phyloP scores from a whole-genome alignment of 106 monocot species.

The Dendrobium nobile region DNA sequence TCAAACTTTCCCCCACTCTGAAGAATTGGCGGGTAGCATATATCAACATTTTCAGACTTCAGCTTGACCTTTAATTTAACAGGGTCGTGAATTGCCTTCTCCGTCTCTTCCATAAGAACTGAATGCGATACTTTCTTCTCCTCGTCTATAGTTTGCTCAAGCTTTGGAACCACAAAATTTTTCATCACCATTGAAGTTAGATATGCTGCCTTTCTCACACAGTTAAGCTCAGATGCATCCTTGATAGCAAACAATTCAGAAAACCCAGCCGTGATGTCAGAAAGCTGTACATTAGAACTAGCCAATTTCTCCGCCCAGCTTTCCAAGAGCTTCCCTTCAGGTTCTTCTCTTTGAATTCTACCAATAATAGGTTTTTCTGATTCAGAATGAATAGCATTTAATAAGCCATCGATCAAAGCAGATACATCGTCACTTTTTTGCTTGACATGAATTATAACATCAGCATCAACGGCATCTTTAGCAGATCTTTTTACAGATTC shows the following conservation, averaged over 20 bases:
- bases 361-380: conserved; percentile 54
- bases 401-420: conserved; percentile 54
- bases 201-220: conserved; percentile 76
- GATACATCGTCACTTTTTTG: conserved; percentile 67
- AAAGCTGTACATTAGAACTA: conserved; percentile 42
- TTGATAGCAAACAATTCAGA: conserved; percentile 83
- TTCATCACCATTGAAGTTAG: conserved; percentile 72
- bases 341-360: conserved; percentile 67
- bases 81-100: conserved; percentile 74
- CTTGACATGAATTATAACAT: conserved; percentile 76
- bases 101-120: conserved; percentile 78
- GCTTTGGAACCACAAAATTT: conserved; percentile 81
- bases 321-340: conserved; percentile 88
- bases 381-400: conserved; percentile 41
- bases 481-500: conserved; percentile 59
- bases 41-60: conserved; percentile 93
- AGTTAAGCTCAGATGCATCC: conserved; percentile 67
- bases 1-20: conserved; percentile 97
- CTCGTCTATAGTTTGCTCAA: conserved; percentile 87
- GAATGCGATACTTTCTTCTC: conserved; percentile 81
- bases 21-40: conserved; percentile 96
- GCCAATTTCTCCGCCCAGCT: conserved; percentile 66
- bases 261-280: conserved; percentile 74
- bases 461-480: conserved; percentile 62
- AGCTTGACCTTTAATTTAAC: conserved; percentile 74